Evolutionary conservation across 805 yeast species (phyloP).

Genomic region (Candida pseudoglaebosa): DNA sequence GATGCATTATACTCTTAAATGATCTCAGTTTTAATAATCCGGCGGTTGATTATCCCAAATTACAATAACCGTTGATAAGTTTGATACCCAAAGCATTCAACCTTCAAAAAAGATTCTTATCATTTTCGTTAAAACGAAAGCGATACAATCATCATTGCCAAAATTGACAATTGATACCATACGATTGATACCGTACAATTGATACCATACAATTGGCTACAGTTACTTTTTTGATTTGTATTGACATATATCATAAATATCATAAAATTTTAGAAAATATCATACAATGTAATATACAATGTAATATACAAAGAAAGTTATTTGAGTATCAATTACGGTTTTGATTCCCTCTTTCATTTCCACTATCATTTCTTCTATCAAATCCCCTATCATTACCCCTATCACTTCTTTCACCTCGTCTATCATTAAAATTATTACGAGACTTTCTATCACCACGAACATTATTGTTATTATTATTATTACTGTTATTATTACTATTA

Average conservation of each 20-base stretch:
- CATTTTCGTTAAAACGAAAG: too few species aligned
- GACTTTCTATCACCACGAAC: slow-evolving; percentile 16
- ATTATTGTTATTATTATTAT: slow-evolving; percentile 4
- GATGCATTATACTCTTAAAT: too few species aligned
- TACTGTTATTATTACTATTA: slow-evolving; percentile 20
- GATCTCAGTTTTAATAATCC: too few species aligned
- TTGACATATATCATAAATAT: slow-evolving; percentile 1
- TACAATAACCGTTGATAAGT: too few species aligned
- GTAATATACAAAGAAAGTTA: too few species aligned
- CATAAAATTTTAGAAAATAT: slow-evolving; percentile 4
- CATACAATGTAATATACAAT: slow-evolving; percentile 9
- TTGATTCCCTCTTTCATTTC: slow-evolving; percentile 5
- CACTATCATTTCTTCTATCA: slow-evolving; percentile 4
- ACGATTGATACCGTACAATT: too few species aligned
- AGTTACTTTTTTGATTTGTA: background rate
- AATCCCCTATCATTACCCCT: background rate
- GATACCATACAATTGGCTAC: background rate
- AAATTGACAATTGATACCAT: too few species aligned
- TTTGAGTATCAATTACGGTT: slow-evolving; percentile 8
- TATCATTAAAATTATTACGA: slow-evolving; percentile 19
- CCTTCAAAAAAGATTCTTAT: too few species aligned
- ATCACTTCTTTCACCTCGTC: too few species aligned
- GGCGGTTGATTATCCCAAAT: too few species aligned
- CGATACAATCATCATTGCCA: too few species aligned
- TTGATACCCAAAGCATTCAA: too few species aligned